phyloP scores from a whole-genome alignment of 441 rosid genomes.

The Mallotus japonicus region DNA sequence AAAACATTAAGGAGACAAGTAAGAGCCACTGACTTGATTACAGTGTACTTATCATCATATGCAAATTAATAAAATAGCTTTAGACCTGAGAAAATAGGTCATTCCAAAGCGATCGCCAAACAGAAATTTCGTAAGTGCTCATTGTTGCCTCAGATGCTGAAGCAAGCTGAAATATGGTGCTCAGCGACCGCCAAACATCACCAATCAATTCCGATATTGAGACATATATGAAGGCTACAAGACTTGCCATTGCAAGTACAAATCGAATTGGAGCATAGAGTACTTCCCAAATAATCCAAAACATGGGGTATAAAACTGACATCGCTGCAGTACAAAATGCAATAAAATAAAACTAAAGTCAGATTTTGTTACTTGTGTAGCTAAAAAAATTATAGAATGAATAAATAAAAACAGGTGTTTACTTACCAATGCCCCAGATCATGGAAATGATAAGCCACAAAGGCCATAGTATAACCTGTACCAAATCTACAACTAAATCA shows the following conservation, averaged over 20 bases:
- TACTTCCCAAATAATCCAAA: constrained; percentile 67
- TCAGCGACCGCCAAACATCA: constrained; percentile 49
- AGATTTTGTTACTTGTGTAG: background rate
- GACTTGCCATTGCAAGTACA: constrained; percentile 48
- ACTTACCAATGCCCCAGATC: constrained; percentile 59
- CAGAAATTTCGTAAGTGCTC: constrained; percentile 61
- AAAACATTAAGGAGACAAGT: constrained; percentile 20
- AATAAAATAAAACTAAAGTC: constrained; percentile 8
- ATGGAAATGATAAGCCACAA: constrained; percentile 47
- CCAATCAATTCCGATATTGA: constrained; percentile 43
- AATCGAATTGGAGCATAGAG: constrained; percentile 66
- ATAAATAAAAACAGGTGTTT: constrained; percentile 2
- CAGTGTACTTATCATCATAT: constrained; percentile 1
- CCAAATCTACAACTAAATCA: constrained; percentile 44
- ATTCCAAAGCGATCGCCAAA: constrained; percentile 92
- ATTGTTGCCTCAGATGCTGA: constrained; percentile 61
- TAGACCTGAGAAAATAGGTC: constrained; percentile 93
- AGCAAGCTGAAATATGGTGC: constrained; percentile 53
- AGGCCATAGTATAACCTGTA: constrained; percentile 57
- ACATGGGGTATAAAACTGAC: constrained; percentile 53
- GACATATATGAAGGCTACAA: constrained; percentile 41
- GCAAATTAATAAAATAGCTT: constrained; percentile 13
- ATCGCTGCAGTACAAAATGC: constrained; percentile 44
- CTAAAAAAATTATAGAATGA: background rate
- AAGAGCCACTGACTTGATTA: constrained; percentile 14